Evolutionary conservation across 2,329 filamentous ascomycete species (phyloP).

Genomic region (Trichoderma breve): DNA sequence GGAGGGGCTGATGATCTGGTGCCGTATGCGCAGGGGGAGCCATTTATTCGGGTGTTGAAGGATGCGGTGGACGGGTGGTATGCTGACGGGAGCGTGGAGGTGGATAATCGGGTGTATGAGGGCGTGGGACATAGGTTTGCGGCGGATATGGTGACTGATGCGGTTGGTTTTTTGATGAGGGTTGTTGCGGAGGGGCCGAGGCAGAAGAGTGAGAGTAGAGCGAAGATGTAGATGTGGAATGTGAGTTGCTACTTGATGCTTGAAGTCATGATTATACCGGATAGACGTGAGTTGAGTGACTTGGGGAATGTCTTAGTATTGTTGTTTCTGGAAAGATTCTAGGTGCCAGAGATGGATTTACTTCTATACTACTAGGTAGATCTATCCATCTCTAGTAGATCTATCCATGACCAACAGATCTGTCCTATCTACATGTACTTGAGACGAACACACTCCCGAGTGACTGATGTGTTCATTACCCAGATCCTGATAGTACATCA

Average conservation of each 20-base stretch:
- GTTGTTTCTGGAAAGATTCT: too few species aligned
- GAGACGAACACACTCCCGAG: background rate
- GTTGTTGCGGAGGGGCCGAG: slow-evolving; percentile 38
- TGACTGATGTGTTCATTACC: too few species aligned
- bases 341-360: too few species aligned
- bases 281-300: background rate
- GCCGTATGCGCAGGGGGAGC: slow-evolving; percentile 59
- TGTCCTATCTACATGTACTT: background rate
- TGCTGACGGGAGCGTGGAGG: slow-evolving; percentile 52
- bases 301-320: background rate
- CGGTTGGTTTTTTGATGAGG: slow-evolving; percentile 60
- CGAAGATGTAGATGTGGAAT: slow-evolving; percentile 23
- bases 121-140: slow-evolving; percentile 70
- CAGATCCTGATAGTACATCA: too few species aligned
- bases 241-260: background rate
- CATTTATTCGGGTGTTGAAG: slow-evolving; percentile 63
- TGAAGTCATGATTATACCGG: background rate
- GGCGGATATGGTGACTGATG: slow-evolving; percentile 63
- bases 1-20: slow-evolving; percentile 70
- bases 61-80: slow-evolving; percentile 52
- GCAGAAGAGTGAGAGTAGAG: slow-evolving; percentile 27
- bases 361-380: too few species aligned
- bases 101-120: slow-evolving; percentile 67
- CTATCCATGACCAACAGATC: too few species aligned
- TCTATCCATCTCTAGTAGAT: too few species aligned